These are phyloP conservation scores for Aspergillus steynii DNA, from an alignment of 495 filamentous ascomycete genomes.

Conservation along the genomic window DNA sequence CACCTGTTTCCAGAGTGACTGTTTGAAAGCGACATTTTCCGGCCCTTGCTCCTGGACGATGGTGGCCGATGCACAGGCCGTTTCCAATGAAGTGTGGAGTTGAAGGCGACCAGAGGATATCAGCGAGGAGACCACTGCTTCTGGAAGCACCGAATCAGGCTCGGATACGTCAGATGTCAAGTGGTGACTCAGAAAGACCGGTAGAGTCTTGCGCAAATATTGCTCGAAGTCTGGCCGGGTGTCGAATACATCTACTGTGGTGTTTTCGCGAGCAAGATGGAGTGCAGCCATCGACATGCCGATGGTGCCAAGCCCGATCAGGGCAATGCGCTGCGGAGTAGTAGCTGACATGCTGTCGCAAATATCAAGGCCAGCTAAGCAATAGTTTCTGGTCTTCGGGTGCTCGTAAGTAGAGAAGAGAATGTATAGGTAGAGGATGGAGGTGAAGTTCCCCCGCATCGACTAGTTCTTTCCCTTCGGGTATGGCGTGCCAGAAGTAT, in stretches of 20 bases:
- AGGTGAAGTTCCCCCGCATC: not conserved
- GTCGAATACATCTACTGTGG: constrained; percentile 52
- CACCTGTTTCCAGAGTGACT: constrained; percentile 51
- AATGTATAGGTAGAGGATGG: not conserved
- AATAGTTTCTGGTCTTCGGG: not conserved
- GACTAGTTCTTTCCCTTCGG: not conserved
- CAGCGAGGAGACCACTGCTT: constrained; percentile 18
- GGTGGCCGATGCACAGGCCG: constrained; percentile 44
- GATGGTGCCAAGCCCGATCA: constrained; percentile 60
- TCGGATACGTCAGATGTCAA: constrained; percentile 12
- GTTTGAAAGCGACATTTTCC: constrained; percentile 52
- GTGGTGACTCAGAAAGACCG: constrained; percentile 24
- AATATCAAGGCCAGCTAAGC: not conserved
- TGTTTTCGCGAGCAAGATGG: constrained; percentile 46
- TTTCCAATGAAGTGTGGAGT: constrained; percentile 36
- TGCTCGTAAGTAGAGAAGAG: not conserved
- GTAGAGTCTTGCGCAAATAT: constrained; percentile 44
- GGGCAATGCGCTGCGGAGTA: constrained; percentile 41
- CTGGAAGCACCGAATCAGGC: not conserved
- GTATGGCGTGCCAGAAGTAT: not conserved
- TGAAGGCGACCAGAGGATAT: constrained; percentile 32
- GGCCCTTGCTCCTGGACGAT: constrained; percentile 63
- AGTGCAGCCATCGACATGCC: constrained; percentile 60
- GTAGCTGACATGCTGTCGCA: constrained; percentile 19
- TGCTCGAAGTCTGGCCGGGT: constrained; percentile 50